Evolutionary conservation across 805 yeast species (phyloP).

Genomic region (Ogataea dorogensis): DNA sequence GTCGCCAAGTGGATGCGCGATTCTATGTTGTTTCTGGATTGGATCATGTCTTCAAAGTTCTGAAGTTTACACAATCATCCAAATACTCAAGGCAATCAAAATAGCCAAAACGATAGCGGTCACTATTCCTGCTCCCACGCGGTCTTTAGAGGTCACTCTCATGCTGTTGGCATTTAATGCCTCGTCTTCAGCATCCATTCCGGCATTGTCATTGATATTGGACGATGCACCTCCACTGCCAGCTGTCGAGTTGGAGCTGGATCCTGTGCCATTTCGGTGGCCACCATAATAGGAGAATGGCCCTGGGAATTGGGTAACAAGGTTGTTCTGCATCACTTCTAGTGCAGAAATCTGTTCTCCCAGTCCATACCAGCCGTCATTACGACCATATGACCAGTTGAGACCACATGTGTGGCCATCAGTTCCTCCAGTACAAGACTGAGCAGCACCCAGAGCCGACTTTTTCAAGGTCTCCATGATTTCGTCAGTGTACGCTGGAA

Average conservation of each 20-base stretch:
- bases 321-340: conserved; percentile 54
- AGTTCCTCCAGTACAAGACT: conserved; percentile 76
- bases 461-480: conserved; percentile 36
- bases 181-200: conserved; percentile 56
- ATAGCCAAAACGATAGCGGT: conserved; percentile 71
- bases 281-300: conserved; percentile 55
- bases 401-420: conserved; percentile 87
- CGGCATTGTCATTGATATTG: conserved; percentile 31
- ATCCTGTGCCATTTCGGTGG: conserved; percentile 1
- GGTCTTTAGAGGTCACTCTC: conserved; percentile 58
- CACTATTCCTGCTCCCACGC: conserved; percentile 86
- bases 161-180: conserved; percentile 41
- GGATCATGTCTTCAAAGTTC: conserved; percentile 10
- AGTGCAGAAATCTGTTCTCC: conserved; percentile 85
- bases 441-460: conserved; percentile 71
- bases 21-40: conserved; percentile 23
- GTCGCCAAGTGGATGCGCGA: conserved; percentile 13
- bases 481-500: conserved; percentile 45
- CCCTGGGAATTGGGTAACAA: conserved; percentile 40
- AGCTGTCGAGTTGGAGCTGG: background rate
- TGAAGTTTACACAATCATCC: conserved; percentile 55
- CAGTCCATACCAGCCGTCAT: conserved; percentile 71
- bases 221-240: conserved; percentile 60
- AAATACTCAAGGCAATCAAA: conserved; percentile 63
- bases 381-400: conserved; percentile 59